Evolutionary conservation across 2,329 filamentous ascomycete genomes (phyloP).

Genomic region (Trichoderma hamatum): DNA sequence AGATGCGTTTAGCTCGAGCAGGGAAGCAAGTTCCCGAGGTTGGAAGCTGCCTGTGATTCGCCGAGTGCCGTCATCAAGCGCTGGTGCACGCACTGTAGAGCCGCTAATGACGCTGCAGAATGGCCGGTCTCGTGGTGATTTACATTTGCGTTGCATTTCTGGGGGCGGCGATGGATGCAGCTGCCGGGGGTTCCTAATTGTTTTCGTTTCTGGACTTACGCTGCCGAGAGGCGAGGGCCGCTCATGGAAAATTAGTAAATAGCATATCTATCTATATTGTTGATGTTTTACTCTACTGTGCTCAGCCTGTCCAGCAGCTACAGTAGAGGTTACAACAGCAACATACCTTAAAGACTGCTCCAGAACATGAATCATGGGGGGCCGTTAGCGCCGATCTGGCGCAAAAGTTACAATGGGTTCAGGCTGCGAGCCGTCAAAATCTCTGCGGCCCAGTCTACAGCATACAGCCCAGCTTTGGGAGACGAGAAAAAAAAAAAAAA

Average conservation of each 20-base stretch:
- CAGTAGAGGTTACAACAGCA: not conserved
- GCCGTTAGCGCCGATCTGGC: slow-evolving; percentile 30
- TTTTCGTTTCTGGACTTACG: not conserved
- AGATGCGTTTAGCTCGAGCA: slow-evolving; percentile 8
- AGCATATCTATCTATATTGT: no score
- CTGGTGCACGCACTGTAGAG: slow-evolving; percentile 15
- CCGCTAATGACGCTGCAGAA: slow-evolving; percentile 12
- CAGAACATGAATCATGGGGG: slow-evolving; percentile 1
- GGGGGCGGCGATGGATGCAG: not conserved
- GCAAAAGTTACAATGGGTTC: slow-evolving; percentile 18
- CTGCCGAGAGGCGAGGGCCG: no score
- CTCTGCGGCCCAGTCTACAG: not conserved
- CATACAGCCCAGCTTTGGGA: not conserved
- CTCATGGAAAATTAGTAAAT: no score
- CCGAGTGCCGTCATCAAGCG: slow-evolving; percentile 19
- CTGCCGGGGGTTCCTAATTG: not conserved
- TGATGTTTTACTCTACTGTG: not conserved
- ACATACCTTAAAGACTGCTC: not conserved
- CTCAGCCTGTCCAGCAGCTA: not conserved
- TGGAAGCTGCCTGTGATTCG: slow-evolving; percentile 23
- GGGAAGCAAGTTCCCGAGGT: slow-evolving; percentile 22
- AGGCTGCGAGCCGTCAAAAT: slow-evolving; percentile 7
- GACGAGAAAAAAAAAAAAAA: not conserved
- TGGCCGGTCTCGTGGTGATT: not conserved
- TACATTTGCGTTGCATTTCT: not conserved